Evolutionary conservation across 2,329 filamentous ascomycete species (phyloP).

Genomic region (Arthrocladium fulminans): DNA sequence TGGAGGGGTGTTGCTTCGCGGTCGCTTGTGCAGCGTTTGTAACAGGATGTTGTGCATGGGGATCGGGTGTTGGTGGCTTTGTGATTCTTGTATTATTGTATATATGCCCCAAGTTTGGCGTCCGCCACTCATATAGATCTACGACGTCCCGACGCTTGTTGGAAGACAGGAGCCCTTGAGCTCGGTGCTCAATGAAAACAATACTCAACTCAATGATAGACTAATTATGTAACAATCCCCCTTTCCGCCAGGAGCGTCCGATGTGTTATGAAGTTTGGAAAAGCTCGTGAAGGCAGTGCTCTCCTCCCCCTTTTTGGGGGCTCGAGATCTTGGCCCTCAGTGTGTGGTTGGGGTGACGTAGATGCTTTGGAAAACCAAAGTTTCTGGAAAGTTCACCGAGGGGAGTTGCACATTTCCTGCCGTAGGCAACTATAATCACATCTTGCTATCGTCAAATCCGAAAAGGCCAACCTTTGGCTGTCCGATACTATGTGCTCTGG

Average conservation of each 20-base stretch:
- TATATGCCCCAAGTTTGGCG: neutral
- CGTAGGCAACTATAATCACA: no score
- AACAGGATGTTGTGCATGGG: neutral
- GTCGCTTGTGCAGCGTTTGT: constrained; percentile 2
- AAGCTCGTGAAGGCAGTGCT: no score
- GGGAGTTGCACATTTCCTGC: no score
- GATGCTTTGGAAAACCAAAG: no score
- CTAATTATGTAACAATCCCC: constrained; percentile 1
- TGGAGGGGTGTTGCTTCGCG: neutral
- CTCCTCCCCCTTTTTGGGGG: no score
- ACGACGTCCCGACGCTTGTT: constrained; percentile 1
- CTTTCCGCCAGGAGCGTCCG: neutral
- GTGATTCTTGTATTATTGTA: constrained; percentile 9
- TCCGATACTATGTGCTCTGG: no score
- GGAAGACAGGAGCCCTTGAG: neutral
- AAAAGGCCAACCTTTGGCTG: no score
- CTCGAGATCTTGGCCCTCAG: no score
- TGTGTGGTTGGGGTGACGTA: no score
- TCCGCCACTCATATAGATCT: constrained; percentile 1
- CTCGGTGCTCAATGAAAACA: neutral
- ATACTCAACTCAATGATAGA: constrained; percentile 9
- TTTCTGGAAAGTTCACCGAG: no score
- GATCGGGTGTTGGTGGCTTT: neutral
- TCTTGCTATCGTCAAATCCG: no score
- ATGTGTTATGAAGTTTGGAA: no score